A percentile compares a stretch with the other conserved stretches of the same genome.
Conservation (phyloP, 2,329 filamentous ascomycete species). For the Bipolaris bicolor region DNA sequence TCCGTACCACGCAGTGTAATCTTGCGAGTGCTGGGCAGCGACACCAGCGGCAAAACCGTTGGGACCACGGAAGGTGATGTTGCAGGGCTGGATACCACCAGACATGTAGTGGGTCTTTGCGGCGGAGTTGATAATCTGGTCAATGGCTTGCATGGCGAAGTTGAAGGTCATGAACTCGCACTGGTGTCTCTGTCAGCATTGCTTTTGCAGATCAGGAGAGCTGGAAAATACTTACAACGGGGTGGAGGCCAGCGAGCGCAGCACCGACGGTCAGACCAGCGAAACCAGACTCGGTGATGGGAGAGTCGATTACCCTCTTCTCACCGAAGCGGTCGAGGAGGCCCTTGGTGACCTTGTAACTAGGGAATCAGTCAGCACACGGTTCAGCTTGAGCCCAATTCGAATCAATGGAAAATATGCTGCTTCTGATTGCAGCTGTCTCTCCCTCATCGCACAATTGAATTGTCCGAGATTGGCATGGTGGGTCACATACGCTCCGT, state of each 20-base stretch:
- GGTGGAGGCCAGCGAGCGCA: constrained; percentile 91
- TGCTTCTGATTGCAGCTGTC: background rate
- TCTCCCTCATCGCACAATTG: constrained; percentile 6
- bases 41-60: constrained; percentile 98
- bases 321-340: constrained; percentile 96
- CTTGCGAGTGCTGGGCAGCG: constrained; percentile 96
- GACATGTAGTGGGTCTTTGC: constrained; percentile 99
- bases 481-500: constrained; percentile 73
- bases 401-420: constrained; percentile 5
- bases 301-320: constrained; percentile 95
- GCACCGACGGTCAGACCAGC: constrained; percentile 91
- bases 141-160: constrained; percentile 99
- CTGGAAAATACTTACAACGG: constrained; percentile 69
- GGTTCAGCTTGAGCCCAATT: background rate
- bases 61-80: constrained; percentile 98
- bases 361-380: constrained; percentile 52
- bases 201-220: background rate
- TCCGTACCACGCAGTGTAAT: constrained; percentile 98
- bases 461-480: constrained; percentile 16
- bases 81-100: constrained; percentile 98
- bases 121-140: constrained; percentile 98
- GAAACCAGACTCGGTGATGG: constrained; percentile 98
- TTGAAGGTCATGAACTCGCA: constrained; percentile 99
- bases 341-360: constrained; percentile 99
- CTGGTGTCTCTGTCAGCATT: constrained; percentile 53